Evolutionary conservation across 495 filamentous ascomycete genomes (phyloP), one percentile per base, ranked within the genome.

Genomic region (Penicillium goetzii): DNA sequence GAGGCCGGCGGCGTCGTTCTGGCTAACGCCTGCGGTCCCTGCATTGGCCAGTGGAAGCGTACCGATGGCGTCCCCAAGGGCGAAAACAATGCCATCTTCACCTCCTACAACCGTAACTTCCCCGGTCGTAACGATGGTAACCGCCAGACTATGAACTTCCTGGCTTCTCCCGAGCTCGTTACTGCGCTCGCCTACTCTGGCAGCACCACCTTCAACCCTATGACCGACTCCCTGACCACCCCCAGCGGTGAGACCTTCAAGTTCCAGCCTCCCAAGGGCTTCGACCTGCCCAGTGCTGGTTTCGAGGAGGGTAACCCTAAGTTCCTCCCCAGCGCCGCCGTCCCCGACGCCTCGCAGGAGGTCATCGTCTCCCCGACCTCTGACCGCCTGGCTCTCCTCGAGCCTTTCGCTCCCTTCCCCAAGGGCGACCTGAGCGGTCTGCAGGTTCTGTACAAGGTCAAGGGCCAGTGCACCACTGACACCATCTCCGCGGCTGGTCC

Each of bases 61-160:
- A 93, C 91, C 17, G 95, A 97, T 63, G 88, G 85, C 14, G 82
- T 92, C 15, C 74, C 83, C 61, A 95, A 94, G 80, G 92, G 92
- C 60, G 90, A 92, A 34, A 77, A 82, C n/a, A 98, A 99, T 70
- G 95, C 95, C 53, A 97, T 99, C 69, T 86, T 99, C 74, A 94
- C 92, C 32, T 97, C 92, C 8, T 99, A 97, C 80, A 99, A 99
- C 85, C 90, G 95, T 63, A 99, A 99, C 80, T 99, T 99, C 84
- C 92, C 89, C 62, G 94, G 92, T 59, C 90, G 95, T 58, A 99
- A 99, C 74, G 95, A 99, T 71, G 95, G 95, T 64, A 98, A 98
- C 81, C 88, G 90, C 12, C 85, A 87, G 23, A 99, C 95, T 34
- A 97, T 97, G 94, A 98, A 98, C 83, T 99, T 99, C 82, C 86